Percentiles rank a stretch among this genome's conserved stretches.
Conservation (phyloP, 371 early-diverging fungal species). For the Mucor saturninus region DNA sequence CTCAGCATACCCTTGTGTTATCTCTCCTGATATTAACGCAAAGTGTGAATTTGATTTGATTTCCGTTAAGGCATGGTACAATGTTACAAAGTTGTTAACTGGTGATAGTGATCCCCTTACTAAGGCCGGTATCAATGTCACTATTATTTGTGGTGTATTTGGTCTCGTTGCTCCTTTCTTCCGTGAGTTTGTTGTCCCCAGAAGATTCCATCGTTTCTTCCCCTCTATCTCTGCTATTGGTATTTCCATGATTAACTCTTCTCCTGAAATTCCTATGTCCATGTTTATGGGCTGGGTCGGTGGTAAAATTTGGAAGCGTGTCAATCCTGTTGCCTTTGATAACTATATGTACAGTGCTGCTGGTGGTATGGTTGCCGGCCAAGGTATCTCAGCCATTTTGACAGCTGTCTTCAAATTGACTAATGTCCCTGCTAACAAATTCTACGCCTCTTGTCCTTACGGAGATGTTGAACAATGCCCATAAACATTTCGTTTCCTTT, state of each 20-base stretch:
- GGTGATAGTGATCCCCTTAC: slow-evolving; percentile 49
- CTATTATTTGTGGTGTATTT: slow-evolving; percentile 52
- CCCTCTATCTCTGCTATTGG: slow-evolving; percentile 73
- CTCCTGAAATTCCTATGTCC: slow-evolving; percentile 60
- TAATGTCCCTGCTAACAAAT: slow-evolving; percentile 30
- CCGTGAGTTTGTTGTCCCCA: slow-evolving; percentile 57
- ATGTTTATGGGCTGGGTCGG: slow-evolving; percentile 67
- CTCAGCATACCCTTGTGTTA: slow-evolving; percentile 66
- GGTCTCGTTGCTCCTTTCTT: slow-evolving; percentile 54
- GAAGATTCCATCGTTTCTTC: slow-evolving; percentile 57
- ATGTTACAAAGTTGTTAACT: slow-evolving; percentile 63
- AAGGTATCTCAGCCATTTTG: slow-evolving; percentile 73
- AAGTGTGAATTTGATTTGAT: slow-evolving; percentile 63
- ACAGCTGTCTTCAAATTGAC: slow-evolving; percentile 61
- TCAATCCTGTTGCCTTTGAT: slow-evolving; percentile 46
- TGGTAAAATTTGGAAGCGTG: slow-evolving; percentile 59
- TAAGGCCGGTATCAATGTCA: slow-evolving; percentile 51
- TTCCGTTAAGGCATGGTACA: slow-evolving; percentile 68
- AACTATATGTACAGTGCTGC: slow-evolving; percentile 63
- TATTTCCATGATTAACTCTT: slow-evolving; percentile 70
- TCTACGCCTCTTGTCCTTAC: slow-evolving; percentile 40
- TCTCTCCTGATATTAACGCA: slow-evolving; percentile 15
- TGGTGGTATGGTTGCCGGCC: slow-evolving; percentile 77
- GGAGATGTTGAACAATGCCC: neutral
- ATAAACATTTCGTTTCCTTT: no score